phyloP scores from a whole-genome alignment of 345 rosid species.

The Aquilaria sinensis region DNA sequence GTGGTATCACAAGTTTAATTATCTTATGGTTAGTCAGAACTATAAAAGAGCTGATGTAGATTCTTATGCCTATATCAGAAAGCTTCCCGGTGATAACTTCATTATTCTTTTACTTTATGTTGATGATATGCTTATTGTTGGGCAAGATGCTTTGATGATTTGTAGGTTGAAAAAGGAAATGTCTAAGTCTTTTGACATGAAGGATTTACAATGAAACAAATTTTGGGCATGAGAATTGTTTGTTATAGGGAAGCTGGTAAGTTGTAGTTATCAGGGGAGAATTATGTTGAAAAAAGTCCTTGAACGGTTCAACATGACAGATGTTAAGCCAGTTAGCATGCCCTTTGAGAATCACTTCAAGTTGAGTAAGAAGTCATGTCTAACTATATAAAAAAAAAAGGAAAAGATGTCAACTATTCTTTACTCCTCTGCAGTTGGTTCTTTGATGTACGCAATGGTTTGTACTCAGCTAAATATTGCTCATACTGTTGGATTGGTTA shows the following conservation, averaged over 20 bases:
- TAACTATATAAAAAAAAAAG: background rate
- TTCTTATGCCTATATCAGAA: background rate
- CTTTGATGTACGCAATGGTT: too few species aligned
- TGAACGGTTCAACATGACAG: background rate
- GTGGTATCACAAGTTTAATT: too few species aligned
- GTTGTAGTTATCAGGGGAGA: background rate
- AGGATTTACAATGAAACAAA: too few species aligned
- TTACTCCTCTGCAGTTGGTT: background rate
- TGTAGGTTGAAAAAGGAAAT: too few species aligned
- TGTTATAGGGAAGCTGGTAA: background rate
- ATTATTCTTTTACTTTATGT: too few species aligned
- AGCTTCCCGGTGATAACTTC: too few species aligned
- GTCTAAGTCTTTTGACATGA: too few species aligned
- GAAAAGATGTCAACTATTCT: background rate
- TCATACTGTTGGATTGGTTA: too few species aligned
- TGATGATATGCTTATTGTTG: too few species aligned
- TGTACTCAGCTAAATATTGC: too few species aligned
- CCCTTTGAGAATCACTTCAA: background rate
- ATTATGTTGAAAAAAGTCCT: background rate
- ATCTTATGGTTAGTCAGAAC: background rate
- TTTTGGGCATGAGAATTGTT: too few species aligned
- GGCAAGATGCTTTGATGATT: too few species aligned
- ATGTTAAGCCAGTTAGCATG: background rate
- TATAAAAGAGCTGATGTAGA: background rate
- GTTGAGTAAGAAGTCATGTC: background rate